Base-by-base conservation (phyloP, 805 yeast species). In the Monosporozyma siamensis region DNA sequence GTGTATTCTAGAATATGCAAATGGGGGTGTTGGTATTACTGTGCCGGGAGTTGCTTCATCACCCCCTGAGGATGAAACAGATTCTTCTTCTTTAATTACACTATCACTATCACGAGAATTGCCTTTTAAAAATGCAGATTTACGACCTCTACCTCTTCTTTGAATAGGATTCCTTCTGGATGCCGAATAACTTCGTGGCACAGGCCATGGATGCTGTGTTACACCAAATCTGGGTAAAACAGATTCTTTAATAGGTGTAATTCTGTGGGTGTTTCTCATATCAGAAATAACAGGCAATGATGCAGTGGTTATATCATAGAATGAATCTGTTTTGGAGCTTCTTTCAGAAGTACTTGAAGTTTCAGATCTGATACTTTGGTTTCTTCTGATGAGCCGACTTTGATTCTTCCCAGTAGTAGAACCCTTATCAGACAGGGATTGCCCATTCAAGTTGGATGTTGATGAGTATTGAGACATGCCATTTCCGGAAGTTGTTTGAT, bases 291-390 rank as follows among this genome's bases (percentile, higher is more conserved):
- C 43, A 4, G 60, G 55, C 14, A 58, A 47, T 6, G 63, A 54
- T 1, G 66, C 54, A 0, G 67, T 59, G 1, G 69, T 61, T 6
- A 62, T 54, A 45, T 68, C 72, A 43, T 67, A 66, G 27, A 66
- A 55, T 4, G 72, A 68, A 34, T 62, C 67, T 18, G 65, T 58
- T 27, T 67, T 53, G 1, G 71, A 67, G 29, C 70, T 65, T 38
- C 59, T 50, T 31, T 67, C 71, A 6, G 70, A 65, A 0, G 60
- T 49, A 43, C 67, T 64, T 2, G 71, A 66, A 17, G 65, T 58
- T 25, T 64, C 64, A 1, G 70, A 66, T 30, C 64, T 56, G 12
- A 65, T 44, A 40, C 69, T 65, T 40, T 58, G 40, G 15, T 65
- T 61, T 41, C 71, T 55, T 38, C 64, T 52, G 0, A 64, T 49